Base-by-base conservation (phyloP, 352 stramenopile species). In the Globisporangium iwayamae region DNA sequence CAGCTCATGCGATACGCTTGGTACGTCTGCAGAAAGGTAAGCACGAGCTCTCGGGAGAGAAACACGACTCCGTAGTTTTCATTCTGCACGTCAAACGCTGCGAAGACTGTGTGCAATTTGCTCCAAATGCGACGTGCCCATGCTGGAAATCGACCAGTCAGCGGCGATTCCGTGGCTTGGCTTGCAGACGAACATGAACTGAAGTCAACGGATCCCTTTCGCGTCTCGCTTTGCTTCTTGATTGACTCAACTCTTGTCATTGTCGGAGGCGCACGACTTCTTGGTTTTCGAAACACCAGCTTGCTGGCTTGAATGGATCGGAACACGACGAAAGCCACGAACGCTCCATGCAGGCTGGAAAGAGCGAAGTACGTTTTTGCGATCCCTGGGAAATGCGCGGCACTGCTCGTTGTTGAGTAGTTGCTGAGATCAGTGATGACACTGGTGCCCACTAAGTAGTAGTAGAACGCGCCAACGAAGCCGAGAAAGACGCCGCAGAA, bases 1-100 rank as follows among this genome's bases (percentile, higher is more conserved):
- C 55, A 41, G 20, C 68, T 74, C 5, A 71, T 43, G 2, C 54
- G 47, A 18, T 74, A 74, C 20, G 46, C 30, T 20, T 52, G 46
- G n/a, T 52, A 52, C 46, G 46, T 52, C 16, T 52, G 46, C 20
- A 52, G 46, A 11, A n/a, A 22, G 20, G 46, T 52, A n/a, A 52
- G 46, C n/a, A 13, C 13, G 20, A 52, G 8, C 5, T 52, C 46
- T 52, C 46, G n/a, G 18, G 25, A 4, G 46, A 52, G 46, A 52
- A 52, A 52, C n/a, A 52, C 46, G 20, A 53, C 7, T 32, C 46
- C 46, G 22, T 53, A 53, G 9, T 53, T 9, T 4, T 53, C 25
- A 13, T 32, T 53, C 20, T 20, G 46, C 6, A 53, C 46, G 10
- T 53, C 46, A 18, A 53, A 53, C 4, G 46, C 46, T 32, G 20